Conservation (phyloP, 345 rosid genomes). For the Raphanus sativus region DNA sequence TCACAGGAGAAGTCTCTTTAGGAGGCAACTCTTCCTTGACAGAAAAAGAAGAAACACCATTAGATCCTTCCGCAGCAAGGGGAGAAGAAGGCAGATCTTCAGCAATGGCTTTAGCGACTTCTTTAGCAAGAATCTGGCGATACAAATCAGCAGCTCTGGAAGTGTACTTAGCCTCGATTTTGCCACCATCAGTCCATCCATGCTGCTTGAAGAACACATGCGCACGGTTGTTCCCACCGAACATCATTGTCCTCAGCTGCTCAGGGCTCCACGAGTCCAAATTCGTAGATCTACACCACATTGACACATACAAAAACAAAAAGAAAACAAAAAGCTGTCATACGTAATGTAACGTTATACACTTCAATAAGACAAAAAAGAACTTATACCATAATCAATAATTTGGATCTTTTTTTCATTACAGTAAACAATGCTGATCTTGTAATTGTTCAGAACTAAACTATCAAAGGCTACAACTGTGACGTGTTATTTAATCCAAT, state of each 20-base stretch:
- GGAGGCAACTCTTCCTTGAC: conserved; percentile 50
- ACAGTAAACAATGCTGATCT: not conserved
- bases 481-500: not conserved
- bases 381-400: not conserved
- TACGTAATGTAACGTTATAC: not conserved
- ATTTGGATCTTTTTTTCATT: too few relatives aligned
- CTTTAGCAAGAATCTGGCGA: conserved; percentile 82
- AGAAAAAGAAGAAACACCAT: conserved; percentile 52
- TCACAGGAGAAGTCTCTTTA: conserved; percentile 41
- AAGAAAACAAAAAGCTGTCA: not conserved
- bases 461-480: not conserved
- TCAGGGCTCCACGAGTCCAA: conserved; percentile 93
- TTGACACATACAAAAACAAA: not conserved
- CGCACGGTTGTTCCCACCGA: conserved; percentile 95
- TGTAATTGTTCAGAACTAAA: not conserved
- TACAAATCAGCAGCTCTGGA: conserved; percentile 97
- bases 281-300: conserved; percentile 71
- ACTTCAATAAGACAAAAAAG: not conserved
- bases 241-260: conserved; percentile 81
- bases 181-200: conserved; percentile 95
- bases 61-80: conserved; percentile 55
- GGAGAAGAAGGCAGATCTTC: conserved; percentile 76
- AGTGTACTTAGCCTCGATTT: conserved; percentile 93
- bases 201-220: conserved; percentile 97
- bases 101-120: conserved; percentile 83